Base-by-base conservation (phyloP, 2,329 filamentous ascomycete genomes). In the Nigrospora sphaerica region DNA sequence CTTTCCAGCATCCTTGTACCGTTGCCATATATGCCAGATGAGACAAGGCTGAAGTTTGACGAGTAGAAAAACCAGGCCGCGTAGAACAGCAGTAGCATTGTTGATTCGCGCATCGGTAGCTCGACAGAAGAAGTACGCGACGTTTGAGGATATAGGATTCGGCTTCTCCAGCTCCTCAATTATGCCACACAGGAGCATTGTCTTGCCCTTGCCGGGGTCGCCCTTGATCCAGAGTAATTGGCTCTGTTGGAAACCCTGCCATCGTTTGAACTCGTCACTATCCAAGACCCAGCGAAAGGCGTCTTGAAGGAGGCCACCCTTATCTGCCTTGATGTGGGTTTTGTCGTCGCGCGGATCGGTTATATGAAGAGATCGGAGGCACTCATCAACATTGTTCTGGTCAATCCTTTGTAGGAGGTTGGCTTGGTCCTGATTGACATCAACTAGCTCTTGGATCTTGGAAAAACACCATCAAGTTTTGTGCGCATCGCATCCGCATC, bases 91-190 rank as follows among this genome's bases (percentile, higher is more conserved):
- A 0, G 53, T 60, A 0, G 66, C 66, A 41, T 53, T 69, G 48
- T 70, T 72, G 18, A 72, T 38, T 1, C 54, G 46, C 1, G 48
- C 18, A 38, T 73, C 55, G 5, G 63, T 64, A 11, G 59, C 57
- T 51, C 77, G 63, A 51, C 67, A 76, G 56, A 75, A 70, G 56
- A 72, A 72, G 48, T 57, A 69, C 1, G 55, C 53, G 31, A 57
- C 44, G 4, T 28, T 28, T 6, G 7, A 6, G 13, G 32, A 12
- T 17, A 23, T 16, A 10, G 39, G 11, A 6, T 35, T 28, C 5
- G 10, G 32, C 33, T 32, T 34, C 14, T 44, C 39, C 32, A 66
- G 6, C 41, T 63, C 51, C 14, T 61, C 17, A 16, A 61, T 50
- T 6, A 60, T 57, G 14, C 56, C 54, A 2, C 40, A 58, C 0